A percentile compares a stretch with the other conserved stretches of the same genome.
phyloP scores from a whole-genome alignment of 148 eudicot species.

The Chenopodium quinoa region DNA sequence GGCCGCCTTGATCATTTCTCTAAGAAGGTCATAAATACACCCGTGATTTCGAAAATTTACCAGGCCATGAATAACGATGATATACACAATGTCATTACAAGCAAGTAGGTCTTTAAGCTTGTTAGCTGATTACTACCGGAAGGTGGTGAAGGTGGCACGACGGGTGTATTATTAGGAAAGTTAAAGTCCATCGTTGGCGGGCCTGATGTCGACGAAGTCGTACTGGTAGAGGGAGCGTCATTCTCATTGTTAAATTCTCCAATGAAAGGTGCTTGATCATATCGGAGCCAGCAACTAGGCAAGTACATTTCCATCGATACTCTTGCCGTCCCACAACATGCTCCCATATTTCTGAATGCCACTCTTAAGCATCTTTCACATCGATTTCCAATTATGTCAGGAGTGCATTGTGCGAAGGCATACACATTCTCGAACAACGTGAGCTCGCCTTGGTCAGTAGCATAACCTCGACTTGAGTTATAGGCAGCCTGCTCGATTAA shows the following conservation, averaged over 20 bases:
- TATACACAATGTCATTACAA: neutral
- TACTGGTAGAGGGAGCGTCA: neutral
- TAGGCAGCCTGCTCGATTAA: neutral
- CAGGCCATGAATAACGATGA: neutral
- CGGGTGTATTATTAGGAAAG: neutral
- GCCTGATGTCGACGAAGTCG: neutral
- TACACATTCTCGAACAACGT: constrained; percentile 6
- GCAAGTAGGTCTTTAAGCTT: neutral
- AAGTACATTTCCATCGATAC: neutral
- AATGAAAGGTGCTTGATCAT: constrained; percentile 6
- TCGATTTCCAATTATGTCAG: constrained; percentile 5
- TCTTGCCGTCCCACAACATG: constrained; percentile 15
- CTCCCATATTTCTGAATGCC: neutral
- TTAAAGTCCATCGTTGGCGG: neutral
- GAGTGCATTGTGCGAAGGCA: constrained; percentile 21
- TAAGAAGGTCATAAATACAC: too few species aligned
- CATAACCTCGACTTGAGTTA: neutral
- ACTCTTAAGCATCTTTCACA: constrained; percentile 9
- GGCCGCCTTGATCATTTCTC: too few species aligned
- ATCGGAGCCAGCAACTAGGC: constrained; percentile 20
- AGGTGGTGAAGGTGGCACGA: neutral
- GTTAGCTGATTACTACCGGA: neutral
- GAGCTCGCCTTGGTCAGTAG: neutral
- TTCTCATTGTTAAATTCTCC: neutral
- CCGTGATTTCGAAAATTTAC: neutral